A percentile compares a stretch with the other conserved stretches of the same genome.
These are phyloP conservation scores for Vanderwaltozyma verrucispora DNA, from an alignment of 805 yeast species.

Conservation along the genomic window DNA sequence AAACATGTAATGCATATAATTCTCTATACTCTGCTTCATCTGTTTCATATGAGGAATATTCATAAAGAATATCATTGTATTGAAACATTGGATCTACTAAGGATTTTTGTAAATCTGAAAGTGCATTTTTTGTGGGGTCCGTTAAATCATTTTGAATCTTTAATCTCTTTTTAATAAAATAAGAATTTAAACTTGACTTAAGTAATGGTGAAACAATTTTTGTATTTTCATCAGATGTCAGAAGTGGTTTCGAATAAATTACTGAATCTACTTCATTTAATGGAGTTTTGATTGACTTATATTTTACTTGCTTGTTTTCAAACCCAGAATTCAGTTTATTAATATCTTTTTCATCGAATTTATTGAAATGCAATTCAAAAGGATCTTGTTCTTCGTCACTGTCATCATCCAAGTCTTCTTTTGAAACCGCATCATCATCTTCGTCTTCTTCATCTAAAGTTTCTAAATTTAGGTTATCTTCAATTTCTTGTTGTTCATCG, in stretches of 20 bases:
- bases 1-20: slow-evolving; percentile 55
- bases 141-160: slow-evolving; percentile 22
- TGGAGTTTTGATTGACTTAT: slow-evolving; percentile 15
- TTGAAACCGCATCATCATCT: slow-evolving; percentile 28
- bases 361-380: slow-evolving; percentile 65
- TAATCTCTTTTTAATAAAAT: slow-evolving; percentile 39
- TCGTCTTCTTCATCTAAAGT: slow-evolving; percentile 20
- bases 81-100: slow-evolving; percentile 56
- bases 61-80: slow-evolving; percentile 62
- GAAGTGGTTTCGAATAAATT: slow-evolving; percentile 21
- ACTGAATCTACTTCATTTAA: slow-evolving; percentile 13
- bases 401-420: too few species aligned
- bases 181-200: slow-evolving; percentile 22
- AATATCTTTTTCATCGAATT: slow-evolving; percentile 28
- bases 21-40: slow-evolving; percentile 46
- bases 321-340: slow-evolving; percentile 31
- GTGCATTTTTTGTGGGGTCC: slow-evolving; percentile 14
- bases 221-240: slow-evolving; percentile 7
- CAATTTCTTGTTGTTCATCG: slow-evolving; percentile 15
- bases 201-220: slow-evolving; percentile 15
- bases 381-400: slow-evolving; percentile 50
- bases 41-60: slow-evolving; percentile 38
- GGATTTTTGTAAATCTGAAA: slow-evolving; percentile 38
- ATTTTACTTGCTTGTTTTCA: slow-evolving; percentile 21
- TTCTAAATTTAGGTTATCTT: slow-evolving; percentile 7